These are phyloP conservation scores for Moesziomyces globuligerus DNA, from an alignment of 1,284 basidiomycete genomes.

Conservation along the genomic window DNA sequence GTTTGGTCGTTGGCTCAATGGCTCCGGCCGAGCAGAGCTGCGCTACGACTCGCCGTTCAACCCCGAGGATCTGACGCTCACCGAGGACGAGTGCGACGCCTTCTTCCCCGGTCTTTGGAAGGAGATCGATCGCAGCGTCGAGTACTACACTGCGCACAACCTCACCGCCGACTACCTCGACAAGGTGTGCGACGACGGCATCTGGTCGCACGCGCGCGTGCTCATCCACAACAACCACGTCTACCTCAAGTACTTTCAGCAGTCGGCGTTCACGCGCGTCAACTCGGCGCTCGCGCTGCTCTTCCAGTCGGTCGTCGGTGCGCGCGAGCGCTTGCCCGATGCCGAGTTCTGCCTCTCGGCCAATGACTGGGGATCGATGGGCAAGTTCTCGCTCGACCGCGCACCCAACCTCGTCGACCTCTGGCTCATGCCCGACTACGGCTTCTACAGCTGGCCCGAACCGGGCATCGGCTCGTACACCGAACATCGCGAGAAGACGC, in stretches of 20 bases:
- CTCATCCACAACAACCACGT: constrained; percentile 61
- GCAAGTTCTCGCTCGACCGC: constrained; percentile 61
- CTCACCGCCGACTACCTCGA: constrained; percentile 56
- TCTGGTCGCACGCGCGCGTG: constrained; percentile 59
- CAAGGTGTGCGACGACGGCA: constrained; percentile 56
- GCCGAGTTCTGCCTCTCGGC: constrained; percentile 63
- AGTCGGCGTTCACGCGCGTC: constrained; percentile 52
- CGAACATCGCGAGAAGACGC: constrained; percentile 48
- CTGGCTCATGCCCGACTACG: constrained; percentile 67
- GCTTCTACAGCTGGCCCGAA: constrained; percentile 62
- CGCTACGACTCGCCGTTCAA: constrained; percentile 59
- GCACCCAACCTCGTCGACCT: constrained; percentile 53
- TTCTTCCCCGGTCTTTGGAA: constrained; percentile 62
- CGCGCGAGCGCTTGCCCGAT: constrained; percentile 60
- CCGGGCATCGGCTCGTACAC: constrained; percentile 60
- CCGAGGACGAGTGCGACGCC: constrained; percentile 61
- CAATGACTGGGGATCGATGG: constrained; percentile 60
- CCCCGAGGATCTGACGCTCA: constrained; percentile 58
- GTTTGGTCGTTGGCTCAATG: constrained; percentile 46
- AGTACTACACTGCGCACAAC: constrained; percentile 47
- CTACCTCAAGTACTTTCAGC: constrained; percentile 58
- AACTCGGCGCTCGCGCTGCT: constrained; percentile 54
- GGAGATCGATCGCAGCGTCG: constrained; percentile 55
- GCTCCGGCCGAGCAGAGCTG: constrained; percentile 33
- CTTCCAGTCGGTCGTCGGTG: constrained; percentile 48